Base-by-base conservation (phyloP, 495 filamentous ascomycete genomes). In the Penicillium pancosmium region DNA sequence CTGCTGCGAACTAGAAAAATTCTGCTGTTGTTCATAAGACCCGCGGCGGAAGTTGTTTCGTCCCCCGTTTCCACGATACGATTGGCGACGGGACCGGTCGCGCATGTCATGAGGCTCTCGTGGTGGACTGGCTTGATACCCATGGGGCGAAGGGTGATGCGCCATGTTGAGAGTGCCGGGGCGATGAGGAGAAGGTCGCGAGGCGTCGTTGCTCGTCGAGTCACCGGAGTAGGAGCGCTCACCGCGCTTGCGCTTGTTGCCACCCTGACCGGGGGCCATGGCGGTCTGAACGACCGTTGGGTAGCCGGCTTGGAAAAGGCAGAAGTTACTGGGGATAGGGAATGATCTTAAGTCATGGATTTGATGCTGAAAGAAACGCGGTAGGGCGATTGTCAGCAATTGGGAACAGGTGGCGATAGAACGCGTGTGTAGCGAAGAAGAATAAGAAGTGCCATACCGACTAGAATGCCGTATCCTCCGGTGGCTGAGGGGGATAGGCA, bases 161-260 rank as follows among this genome's bases (percentile, higher is more conserved):
- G 83, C 86, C 67, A 86, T 78, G 63, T 76, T 74, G 59, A 86
- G 65, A 52, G 82, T 82, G 50, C 82, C 79, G 40, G 86, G 86
- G 38, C 84, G 81, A 75, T 89, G 84, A 52, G 86, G 86, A 55
- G 86, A 88, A 51, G 86, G 84, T 60, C 86, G 78, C 55, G 70
- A 67, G 44, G 72, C 70, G 62, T 86, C 82, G 64, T 84, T 76
- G 38, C 47, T 64, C 41, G 67, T 72, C 38, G 75, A 73, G 53
- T 86, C 82, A 54, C 76, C 71, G 12, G 82, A 80, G 66, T 74
- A 83, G 27, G 69, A 74, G 64, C 81, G 71, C 54, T 86, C 84
- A 36, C 73, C 74, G 64, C 84, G 74, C 73, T 87, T 87, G 56
- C 84, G 75, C 73, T 87, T 87, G 52, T 77, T 77, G 52, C 78